Evolutionary conservation across 192 early-diverging fungal genomes (phyloP).

Genomic region (Spinellus fusiger): DNA sequence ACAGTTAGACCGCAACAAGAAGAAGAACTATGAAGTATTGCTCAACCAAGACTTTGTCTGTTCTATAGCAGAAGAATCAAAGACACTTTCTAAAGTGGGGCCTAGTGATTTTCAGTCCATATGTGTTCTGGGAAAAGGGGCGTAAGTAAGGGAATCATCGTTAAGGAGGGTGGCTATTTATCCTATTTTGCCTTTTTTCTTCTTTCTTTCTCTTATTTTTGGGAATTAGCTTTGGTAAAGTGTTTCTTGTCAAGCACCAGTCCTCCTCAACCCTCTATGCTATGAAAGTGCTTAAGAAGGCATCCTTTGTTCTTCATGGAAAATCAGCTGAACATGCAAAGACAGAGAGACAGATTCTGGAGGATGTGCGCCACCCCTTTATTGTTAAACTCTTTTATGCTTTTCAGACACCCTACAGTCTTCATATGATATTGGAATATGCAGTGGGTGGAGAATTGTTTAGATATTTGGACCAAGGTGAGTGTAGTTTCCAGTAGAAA

Average conservation of each 20-base stretch:
- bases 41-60: conserved; percentile 34
- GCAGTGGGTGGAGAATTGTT: conserved; percentile 89
- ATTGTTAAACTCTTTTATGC: conserved; percentile 91
- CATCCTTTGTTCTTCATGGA: conserved; percentile 69
- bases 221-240: conserved; percentile 65
- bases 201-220: conserved; percentile 3
- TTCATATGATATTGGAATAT: conserved; percentile 87
- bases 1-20: not conserved
- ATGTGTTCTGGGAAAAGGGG: conserved; percentile 44
- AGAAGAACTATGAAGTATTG: conserved; percentile 26
- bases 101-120: conserved; percentile 43
- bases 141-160: too few species aligned
- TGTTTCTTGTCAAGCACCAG: conserved; percentile 75
- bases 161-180: too few species aligned
- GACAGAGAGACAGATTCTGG: conserved; percentile 80
- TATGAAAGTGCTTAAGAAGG: conserved; percentile 92
- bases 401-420: conserved; percentile 78
- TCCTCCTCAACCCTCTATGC: conserved; percentile 55
- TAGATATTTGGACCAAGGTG: conserved; percentile 70
- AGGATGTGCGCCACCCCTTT: conserved; percentile 87
- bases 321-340: conserved; percentile 74
- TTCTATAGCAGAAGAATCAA: not conserved
- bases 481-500: conserved; percentile 2
- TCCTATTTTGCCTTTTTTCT: too few species aligned
- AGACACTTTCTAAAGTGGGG: conserved; percentile 23